These are phyloP conservation scores for Adansonia digitata DNA, from an alignment of 345 rosid species.

Conservation along the genomic window DNA sequence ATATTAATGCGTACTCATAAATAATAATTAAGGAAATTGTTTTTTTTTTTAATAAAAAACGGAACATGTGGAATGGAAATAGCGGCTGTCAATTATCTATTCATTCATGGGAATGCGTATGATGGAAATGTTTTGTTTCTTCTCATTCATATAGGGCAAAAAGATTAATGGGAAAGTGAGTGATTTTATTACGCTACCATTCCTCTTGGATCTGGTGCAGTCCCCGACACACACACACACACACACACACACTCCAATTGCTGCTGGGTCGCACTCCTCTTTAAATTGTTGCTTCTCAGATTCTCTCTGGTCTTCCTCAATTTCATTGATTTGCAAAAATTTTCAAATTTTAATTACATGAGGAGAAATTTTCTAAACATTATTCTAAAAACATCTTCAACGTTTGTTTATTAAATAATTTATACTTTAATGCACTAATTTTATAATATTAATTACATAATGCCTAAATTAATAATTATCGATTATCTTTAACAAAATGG, in stretches of 20 bases:
- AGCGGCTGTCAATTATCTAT: neutral
- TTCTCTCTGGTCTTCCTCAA: neutral
- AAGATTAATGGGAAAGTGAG: neutral
- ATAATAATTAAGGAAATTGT: too few relatives aligned
- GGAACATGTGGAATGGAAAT: too few relatives aligned
- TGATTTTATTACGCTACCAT: neutral
- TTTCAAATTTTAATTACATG: neutral
- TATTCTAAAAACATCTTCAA: too few relatives aligned
- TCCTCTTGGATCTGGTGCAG: conserved; percentile 17
- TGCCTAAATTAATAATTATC: too few relatives aligned
- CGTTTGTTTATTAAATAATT: too few relatives aligned
- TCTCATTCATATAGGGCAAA: neutral
- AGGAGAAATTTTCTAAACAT: neutral
- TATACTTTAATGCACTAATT: too few relatives aligned
- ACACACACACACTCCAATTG: neutral
- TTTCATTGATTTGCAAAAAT: neutral
- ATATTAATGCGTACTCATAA: too few relatives aligned
- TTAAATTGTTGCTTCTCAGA: neutral
- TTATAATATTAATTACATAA: too few relatives aligned
- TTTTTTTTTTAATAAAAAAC: too few relatives aligned
- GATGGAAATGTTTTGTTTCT: neutral
- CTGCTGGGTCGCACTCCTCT: neutral
- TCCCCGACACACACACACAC: too few relatives aligned
- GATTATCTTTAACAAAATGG: too few relatives aligned
- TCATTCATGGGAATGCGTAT: neutral